A percentile compares a stretch with the other conserved stretches of the same genome.
Evolutionary conservation across 73 alveolate species (phyloP).

Genomic region (Uronychia binucleata): DNA sequence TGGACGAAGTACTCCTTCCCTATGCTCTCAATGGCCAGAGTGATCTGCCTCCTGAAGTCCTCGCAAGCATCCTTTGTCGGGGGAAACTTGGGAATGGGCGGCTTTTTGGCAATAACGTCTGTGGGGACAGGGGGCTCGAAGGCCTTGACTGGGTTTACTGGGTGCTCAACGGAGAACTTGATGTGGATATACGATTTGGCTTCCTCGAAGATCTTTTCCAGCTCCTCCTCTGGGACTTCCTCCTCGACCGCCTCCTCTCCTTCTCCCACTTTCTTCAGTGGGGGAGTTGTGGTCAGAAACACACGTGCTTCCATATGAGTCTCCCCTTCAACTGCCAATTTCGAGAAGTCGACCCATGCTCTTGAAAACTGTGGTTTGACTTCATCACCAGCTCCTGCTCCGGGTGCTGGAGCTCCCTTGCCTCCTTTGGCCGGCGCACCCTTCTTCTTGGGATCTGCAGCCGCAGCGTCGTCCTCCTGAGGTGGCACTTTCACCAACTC

Average conservation of each 20-base stretch:
- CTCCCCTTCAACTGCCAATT: constrained; percentile 83
- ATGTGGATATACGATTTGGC: constrained; percentile 80
- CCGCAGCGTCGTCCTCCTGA: constrained; percentile 74
- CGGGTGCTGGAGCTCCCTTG: constrained; percentile 17
- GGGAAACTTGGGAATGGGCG: constrained; percentile 72
- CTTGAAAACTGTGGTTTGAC: constrained; percentile 69
- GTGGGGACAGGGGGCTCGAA: constrained; percentile 75
- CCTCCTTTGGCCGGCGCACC: constrained; percentile 70
- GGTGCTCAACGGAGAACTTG: constrained; percentile 70
- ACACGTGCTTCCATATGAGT: constrained; percentile 79
- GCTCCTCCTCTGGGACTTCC: constrained; percentile 55
- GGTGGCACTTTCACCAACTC: constrained; percentile 73
- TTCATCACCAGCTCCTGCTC: constrained; percentile 58
- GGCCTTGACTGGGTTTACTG: constrained; percentile 76
- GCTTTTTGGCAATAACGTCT: constrained; percentile 87
- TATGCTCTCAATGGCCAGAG: constrained; percentile 82
- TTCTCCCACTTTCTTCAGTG: constrained; percentile 42
- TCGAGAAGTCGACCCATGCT: constrained; percentile 90
- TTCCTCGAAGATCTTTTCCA: constrained; percentile 69
- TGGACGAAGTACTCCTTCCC: constrained; percentile 88
- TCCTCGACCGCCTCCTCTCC: constrained; percentile 72
- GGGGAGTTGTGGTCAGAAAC: constrained; percentile 59
- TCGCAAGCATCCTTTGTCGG: constrained; percentile 84
- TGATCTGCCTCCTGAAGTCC: constrained; percentile 89
- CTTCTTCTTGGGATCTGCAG: constrained; percentile 50